phyloP scores from a whole-genome alignment of 306 rosid species.

The Inga leiocalycina region DNA sequence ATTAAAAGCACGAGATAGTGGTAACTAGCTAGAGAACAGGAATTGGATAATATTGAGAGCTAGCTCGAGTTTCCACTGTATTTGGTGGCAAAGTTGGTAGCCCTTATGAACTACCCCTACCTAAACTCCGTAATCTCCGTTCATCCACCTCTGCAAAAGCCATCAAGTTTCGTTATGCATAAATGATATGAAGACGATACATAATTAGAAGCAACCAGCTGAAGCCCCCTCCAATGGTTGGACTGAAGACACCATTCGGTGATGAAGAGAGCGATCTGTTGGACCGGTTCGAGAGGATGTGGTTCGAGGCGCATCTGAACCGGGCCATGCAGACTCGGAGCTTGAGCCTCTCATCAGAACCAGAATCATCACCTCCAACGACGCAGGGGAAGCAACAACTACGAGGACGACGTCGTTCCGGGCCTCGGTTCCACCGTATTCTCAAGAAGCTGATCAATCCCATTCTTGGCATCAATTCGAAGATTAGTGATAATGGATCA shows the following conservation, averaged over 20 bases:
- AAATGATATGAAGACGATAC: background rate
- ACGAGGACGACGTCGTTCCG: slow-evolving; percentile 9
- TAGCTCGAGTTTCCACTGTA: background rate
- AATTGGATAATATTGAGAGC: background rate
- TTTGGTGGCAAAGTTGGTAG: background rate
- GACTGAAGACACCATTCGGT: slow-evolving; percentile 54
- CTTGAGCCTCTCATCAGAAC: slow-evolving; percentile 39
- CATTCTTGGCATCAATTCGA: slow-evolving; percentile 35
- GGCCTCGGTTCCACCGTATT: slow-evolving; percentile 44
- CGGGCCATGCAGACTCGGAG: slow-evolving; percentile 60
- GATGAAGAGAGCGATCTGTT: slow-evolving; percentile 73
- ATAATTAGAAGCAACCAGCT: background rate
- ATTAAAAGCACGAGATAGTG: too few species aligned
- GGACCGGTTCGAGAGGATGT: slow-evolving; percentile 72
- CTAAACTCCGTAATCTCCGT: background rate
- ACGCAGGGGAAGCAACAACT: slow-evolving; percentile 29
- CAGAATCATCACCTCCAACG: slow-evolving; percentile 28
- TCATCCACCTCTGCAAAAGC: slow-evolving; percentile 19
- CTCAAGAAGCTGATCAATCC: slow-evolving; percentile 64
- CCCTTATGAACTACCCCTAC: background rate
- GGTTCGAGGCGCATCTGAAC: slow-evolving; percentile 66
- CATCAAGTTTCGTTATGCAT: background rate
- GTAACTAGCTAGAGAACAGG: too few species aligned
- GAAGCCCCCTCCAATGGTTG: slow-evolving; percentile 26
- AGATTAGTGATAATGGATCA: background rate